A percentile compares a stretch with the other conserved stretches of the same genome.
phyloP scores from a whole-genome alignment of 805 yeast genomes.

The Wickerhamomyces sydowiorum region DNA sequence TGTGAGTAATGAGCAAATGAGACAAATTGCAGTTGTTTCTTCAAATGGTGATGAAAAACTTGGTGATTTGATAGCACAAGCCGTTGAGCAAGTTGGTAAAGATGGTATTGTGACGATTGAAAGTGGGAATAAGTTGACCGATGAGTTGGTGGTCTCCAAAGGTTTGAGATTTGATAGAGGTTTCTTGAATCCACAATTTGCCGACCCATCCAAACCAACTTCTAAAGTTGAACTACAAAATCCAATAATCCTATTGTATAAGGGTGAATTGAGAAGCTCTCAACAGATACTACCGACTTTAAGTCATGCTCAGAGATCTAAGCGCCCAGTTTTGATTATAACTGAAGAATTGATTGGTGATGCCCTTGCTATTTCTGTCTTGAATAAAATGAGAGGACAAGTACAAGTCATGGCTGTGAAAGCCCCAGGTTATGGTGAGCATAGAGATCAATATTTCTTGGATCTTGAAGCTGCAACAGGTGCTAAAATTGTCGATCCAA shows the following conservation, averaged over 20 bases:
- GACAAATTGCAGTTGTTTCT: slow-evolving; percentile 96
- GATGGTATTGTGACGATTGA: slow-evolving; percentile 98
- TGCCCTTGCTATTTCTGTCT: slow-evolving; percentile 95
- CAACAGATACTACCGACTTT: slow-evolving; percentile 76
- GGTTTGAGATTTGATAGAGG: slow-evolving; percentile 99
- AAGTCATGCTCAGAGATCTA: slow-evolving; percentile 85
- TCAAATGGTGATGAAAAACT: slow-evolving; percentile 95
- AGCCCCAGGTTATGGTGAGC: slow-evolving; percentile 99
- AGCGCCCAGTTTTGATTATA: slow-evolving; percentile 88
- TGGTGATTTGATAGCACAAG: slow-evolving; percentile 85
- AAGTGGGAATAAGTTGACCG: slow-evolving; percentile 96
- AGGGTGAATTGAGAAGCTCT: background rate
- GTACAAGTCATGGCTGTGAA: slow-evolving; percentile 96
- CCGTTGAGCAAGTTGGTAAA: slow-evolving; percentile 98
- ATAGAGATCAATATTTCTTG: slow-evolving; percentile 93
- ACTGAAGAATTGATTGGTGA: slow-evolving; percentile 98
- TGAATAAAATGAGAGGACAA: slow-evolving; percentile 97
- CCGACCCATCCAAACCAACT: slow-evolving; percentile 71
- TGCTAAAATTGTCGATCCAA: slow-evolving; percentile 86
- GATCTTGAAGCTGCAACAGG: slow-evolving; percentile 94
- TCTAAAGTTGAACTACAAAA: slow-evolving; percentile 90
- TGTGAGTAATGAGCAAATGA: slow-evolving; percentile 90
- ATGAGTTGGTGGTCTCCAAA: slow-evolving; percentile 93
- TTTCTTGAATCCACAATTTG: slow-evolving; percentile 93
- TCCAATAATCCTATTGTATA: slow-evolving; percentile 68